Evolutionary conservation across 768 basidiomycete species (phyloP).

Genomic region (Tricholoma flavovirens): DNA sequence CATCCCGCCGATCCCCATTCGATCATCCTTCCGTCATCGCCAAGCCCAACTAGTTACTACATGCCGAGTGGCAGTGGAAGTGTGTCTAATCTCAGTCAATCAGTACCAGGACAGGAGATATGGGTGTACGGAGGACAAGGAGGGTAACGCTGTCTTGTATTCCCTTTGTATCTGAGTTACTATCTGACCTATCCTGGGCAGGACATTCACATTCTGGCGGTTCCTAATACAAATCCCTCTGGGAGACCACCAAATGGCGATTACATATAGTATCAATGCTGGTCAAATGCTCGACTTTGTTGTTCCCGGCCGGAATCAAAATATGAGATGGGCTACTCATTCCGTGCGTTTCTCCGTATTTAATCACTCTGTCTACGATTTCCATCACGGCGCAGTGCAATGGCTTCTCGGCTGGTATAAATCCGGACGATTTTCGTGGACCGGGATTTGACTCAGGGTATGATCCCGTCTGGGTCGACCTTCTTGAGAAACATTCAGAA

Average conservation of each 20-base stretch:
- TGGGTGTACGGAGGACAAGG: slow-evolving; percentile 57
- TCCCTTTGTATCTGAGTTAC: not conserved
- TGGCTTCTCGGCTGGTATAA: slow-evolving; percentile 84
- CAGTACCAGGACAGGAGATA: slow-evolving; percentile 61
- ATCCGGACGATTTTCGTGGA: slow-evolving; percentile 79
- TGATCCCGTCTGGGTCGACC: slow-evolving; percentile 91
- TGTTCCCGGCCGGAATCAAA: slow-evolving; percentile 74
- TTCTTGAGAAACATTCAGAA: slow-evolving; percentile 76
- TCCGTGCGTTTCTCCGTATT: slow-evolving; percentile 46
- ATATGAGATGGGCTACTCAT: slow-evolving; percentile 89
- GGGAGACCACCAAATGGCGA: slow-evolving; percentile 59
- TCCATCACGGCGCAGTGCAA: slow-evolving; percentile 53
- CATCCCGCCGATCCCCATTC: slow-evolving; percentile 75
- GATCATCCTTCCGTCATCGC: slow-evolving; percentile 29
- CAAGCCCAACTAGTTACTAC: slow-evolving; percentile 5
- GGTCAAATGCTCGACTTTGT: slow-evolving; percentile 75
- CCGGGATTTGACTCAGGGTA: slow-evolving; percentile 78
- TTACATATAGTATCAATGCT: slow-evolving; percentile 78
- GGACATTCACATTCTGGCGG: slow-evolving; percentile 91
- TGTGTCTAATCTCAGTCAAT: slow-evolving; percentile 35
- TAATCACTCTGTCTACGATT: not conserved
- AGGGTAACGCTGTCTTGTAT: slow-evolving; percentile 35
- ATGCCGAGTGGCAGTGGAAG: slow-evolving; percentile 14
- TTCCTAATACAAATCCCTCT: slow-evolving; percentile 84
- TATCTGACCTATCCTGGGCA: slow-evolving; percentile 21